Conservation (phyloP, 768 basidiomycete genomes). For the Hysterangium stoloniferum region DNA sequence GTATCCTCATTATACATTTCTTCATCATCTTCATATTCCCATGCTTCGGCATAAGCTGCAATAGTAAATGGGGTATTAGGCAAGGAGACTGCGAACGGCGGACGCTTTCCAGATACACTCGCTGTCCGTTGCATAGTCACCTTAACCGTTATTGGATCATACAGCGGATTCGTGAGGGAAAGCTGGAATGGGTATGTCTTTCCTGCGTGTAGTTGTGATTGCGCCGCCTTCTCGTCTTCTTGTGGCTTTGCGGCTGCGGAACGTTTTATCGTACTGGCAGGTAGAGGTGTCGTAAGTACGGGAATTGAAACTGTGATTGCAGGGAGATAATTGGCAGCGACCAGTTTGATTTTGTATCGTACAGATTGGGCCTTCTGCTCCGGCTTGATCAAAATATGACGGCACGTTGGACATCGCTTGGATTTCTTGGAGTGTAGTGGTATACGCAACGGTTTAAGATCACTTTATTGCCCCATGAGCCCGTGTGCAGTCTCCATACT, state of each 20-base stretch:
- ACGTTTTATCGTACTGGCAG: constrained; percentile 24
- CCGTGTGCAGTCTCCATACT: too few relatives aligned
- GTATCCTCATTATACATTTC: constrained; percentile 54
- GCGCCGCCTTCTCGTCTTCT: constrained; percentile 10
- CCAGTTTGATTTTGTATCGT: constrained; percentile 95
- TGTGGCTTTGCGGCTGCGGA: constrained; percentile 30
- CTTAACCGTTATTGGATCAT: constrained; percentile 91
- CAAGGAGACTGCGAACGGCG: constrained; percentile 73
- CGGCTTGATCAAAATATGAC: constrained; percentile 96
- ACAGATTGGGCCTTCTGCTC: constrained; percentile 95
- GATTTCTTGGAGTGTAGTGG: constrained; percentile 90
- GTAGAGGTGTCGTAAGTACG: constrained; percentile 32
- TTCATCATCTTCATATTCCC: constrained; percentile 97
- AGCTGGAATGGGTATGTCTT: constrained; percentile 84
- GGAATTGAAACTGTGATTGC: constrained; percentile 69
- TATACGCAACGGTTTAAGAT: constrained; percentile 82
- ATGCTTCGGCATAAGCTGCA: constrained; percentile 89
- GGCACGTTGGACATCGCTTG: constrained; percentile 90
- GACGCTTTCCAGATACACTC: constrained; percentile 34
- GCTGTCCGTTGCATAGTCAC: constrained; percentile 69
- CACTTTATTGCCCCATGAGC: constrained; percentile 18
- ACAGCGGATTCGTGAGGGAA: constrained; percentile 88
- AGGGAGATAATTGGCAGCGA: constrained; percentile 91
- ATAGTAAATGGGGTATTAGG: constrained; percentile 75
- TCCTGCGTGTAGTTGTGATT: constrained; percentile 54